phyloP scores from a whole-genome alignment of 345 rosid genomes.

The Gossypium arboreum region DNA sequence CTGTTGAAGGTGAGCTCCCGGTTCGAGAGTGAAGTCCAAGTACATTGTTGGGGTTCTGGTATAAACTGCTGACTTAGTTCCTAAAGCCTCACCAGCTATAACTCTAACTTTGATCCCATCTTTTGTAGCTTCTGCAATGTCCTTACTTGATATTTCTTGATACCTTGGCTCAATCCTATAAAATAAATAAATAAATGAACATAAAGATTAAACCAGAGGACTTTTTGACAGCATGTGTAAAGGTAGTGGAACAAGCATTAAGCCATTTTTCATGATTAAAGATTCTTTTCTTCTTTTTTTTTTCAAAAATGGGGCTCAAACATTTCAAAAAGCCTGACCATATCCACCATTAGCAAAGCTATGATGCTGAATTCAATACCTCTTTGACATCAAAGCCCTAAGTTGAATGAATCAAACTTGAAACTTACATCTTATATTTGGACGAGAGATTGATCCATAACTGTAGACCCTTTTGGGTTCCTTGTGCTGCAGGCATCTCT shows the following conservation, averaged over 20 bases:
- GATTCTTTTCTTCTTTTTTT: not conserved
- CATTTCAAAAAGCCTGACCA: not conserved
- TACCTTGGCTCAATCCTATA: conserved; percentile 78
- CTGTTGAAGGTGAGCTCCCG: conserved; percentile 60
- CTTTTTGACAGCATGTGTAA: conserved; percentile 11
- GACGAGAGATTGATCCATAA: conserved; percentile 90
- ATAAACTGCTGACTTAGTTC: conserved; percentile 61
- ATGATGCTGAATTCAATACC: conserved; percentile 1
- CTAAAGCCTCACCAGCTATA: conserved; percentile 84
- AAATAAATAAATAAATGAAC: not conserved
- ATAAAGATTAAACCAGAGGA: not conserved
- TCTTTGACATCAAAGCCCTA: not conserved
- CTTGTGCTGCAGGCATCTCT: conserved; percentile 81
- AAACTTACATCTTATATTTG: conserved; percentile 65
- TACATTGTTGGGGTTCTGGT: conserved; percentile 95
- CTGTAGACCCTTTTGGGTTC: conserved; percentile 78
- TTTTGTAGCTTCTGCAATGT: conserved; percentile 54
- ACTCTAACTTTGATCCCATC: conserved; percentile 69
- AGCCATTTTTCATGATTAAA: conserved; percentile 14
- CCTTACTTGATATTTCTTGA: conserved; percentile 64
- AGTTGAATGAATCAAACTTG: no score
- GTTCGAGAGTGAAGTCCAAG: conserved; percentile 71
- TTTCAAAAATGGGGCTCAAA: not conserved
- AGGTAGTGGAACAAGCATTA: conserved; percentile 22
- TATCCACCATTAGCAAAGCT: not conserved